phyloP scores from a whole-genome alignment of 1,284 basidiomycete species.

The Irpex sp. region DNA sequence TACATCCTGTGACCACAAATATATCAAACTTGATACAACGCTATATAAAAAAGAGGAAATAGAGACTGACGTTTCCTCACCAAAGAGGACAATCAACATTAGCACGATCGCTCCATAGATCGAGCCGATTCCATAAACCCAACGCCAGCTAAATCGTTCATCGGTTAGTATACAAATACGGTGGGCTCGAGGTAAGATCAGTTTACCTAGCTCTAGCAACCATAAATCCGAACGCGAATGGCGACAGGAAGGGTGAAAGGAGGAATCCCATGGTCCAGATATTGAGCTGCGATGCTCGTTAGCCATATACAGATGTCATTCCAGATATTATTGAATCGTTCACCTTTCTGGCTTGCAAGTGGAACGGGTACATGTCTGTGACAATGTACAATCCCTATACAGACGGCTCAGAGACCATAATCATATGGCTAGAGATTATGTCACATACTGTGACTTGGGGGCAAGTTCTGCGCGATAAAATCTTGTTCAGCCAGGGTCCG shows the following conservation, averaged over 20 bases:
- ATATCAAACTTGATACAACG: no score
- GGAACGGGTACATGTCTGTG: slow-evolving; percentile 70
- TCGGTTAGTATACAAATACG: no score
- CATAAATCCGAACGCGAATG: slow-evolving; percentile 66
- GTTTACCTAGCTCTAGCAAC: slow-evolving; percentile 49
- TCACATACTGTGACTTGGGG: slow-evolving; percentile 60
- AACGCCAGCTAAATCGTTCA: slow-evolving; percentile 46
- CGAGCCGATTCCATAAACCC: slow-evolving; percentile 65
- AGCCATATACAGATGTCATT: not conserved
- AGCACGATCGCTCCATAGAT: slow-evolving; percentile 57
- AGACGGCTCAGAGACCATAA: not conserved
- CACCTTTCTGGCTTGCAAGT: slow-evolving; percentile 67
- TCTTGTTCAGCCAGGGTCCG: not conserved
- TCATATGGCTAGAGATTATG: not conserved
- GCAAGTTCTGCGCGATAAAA: slow-evolving; percentile 37
- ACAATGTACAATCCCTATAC: slow-evolving; percentile 61
- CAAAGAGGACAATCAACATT: slow-evolving; percentile 49
- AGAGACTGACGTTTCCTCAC: slow-evolving; percentile 56
- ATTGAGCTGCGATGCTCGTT: slow-evolving; percentile 41
- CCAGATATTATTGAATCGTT: not conserved
- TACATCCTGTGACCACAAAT: slow-evolving; percentile 44
- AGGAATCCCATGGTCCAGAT: slow-evolving; percentile 72
- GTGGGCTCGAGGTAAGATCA: not conserved
- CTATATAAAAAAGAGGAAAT: not conserved
- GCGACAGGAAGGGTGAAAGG: slow-evolving; percentile 58